Percentiles rank a stretch among this genome's conserved stretches.
phyloP scores from a whole-genome alignment of 495 filamentous ascomycete species.

The Amniculicola lignicola region DNA sequence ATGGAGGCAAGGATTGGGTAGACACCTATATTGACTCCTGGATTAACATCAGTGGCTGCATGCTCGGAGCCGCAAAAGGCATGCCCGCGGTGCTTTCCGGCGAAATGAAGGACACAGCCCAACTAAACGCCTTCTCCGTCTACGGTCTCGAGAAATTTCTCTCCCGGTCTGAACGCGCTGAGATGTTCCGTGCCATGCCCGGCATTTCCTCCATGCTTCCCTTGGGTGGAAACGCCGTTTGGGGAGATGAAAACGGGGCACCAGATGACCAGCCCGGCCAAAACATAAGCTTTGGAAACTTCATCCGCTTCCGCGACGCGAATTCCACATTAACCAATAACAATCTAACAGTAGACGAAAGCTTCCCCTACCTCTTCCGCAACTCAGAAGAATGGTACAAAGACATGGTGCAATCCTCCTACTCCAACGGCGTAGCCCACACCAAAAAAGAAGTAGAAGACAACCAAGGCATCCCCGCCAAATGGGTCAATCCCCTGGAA shows the following conservation, averaged over 20 bases:
- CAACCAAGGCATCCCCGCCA: conserved; percentile 75
- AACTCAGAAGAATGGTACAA: conserved; percentile 83
- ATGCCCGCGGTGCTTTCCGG: conserved; percentile 87
- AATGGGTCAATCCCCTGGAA: conserved; percentile 95
- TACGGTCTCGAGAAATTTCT: conserved; percentile 97
- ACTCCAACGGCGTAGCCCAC: conserved; percentile 85
- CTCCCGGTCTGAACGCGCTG: conserved; percentile 79
- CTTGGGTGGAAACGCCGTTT: conserved; percentile 90
- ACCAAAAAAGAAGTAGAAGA: conserved; percentile 76
- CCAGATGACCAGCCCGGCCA: conserved; percentile 82
- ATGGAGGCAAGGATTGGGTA: conserved; percentile 84
- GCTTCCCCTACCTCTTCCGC: conserved; percentile 71
- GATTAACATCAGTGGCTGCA: conserved; percentile 97
- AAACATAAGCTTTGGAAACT: conserved; percentile 67
- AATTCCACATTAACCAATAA: conserved; percentile 56
- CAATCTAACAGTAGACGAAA: conserved; percentile 78
- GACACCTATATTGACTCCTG: conserved; percentile 86
- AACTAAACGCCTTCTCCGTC: conserved; percentile 95
- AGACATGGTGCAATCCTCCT: conserved; percentile 65
- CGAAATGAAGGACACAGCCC: conserved; percentile 97
- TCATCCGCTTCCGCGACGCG: conserved; percentile 77
- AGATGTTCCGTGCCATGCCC: conserved; percentile 96
- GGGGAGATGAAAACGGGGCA: conserved; percentile 86
- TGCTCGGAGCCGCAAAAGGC: conserved; percentile 93
- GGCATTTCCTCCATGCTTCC: conserved; percentile 95